A percentile compares a stretch with the other conserved stretches of the same genome.
Conservation (phyloP, 805 yeast genomes). For the Schizosaccharomyces octosporus region DNA sequence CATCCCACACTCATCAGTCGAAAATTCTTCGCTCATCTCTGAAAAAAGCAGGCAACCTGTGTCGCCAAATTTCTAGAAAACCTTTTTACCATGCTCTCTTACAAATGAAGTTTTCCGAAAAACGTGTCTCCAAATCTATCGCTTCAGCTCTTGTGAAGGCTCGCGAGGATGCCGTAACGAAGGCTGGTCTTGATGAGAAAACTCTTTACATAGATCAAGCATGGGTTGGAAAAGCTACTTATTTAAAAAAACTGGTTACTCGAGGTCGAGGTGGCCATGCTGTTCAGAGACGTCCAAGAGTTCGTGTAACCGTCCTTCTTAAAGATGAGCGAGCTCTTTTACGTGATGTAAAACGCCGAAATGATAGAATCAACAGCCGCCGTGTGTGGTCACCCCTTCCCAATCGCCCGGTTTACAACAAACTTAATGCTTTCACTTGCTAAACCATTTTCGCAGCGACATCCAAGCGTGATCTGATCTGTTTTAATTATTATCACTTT, state of each 20-base stretch:
- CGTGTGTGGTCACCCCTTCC: not conserved
- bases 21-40: not conserved
- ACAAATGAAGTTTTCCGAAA: not conserved
- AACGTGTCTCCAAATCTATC: not conserved
- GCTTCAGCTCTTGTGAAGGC: not conserved
- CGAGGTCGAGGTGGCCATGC: not conserved
- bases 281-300: not conserved
- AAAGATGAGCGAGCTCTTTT: not conserved
- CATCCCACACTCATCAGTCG: not conserved
- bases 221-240: conserved; percentile 1
- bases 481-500: too few relatives aligned
- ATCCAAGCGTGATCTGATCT: not conserved
- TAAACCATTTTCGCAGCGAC: not conserved
- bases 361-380: not conserved
- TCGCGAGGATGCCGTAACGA: not conserved
- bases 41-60: not conserved
- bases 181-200: not conserved
- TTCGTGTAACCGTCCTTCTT: not conserved
- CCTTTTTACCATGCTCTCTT: conserved; percentile 1
- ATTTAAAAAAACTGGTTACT: not conserved
- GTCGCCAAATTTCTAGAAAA: conserved; percentile 1
- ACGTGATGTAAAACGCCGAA: not conserved
- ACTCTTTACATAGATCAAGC: not conserved
- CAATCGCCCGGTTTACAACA: not conserved
- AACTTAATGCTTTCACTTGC: not conserved